These are phyloP conservation scores for Brettanomyces anomalus DNA, from an alignment of 805 yeast genomes.

Conservation along the genomic window DNA sequence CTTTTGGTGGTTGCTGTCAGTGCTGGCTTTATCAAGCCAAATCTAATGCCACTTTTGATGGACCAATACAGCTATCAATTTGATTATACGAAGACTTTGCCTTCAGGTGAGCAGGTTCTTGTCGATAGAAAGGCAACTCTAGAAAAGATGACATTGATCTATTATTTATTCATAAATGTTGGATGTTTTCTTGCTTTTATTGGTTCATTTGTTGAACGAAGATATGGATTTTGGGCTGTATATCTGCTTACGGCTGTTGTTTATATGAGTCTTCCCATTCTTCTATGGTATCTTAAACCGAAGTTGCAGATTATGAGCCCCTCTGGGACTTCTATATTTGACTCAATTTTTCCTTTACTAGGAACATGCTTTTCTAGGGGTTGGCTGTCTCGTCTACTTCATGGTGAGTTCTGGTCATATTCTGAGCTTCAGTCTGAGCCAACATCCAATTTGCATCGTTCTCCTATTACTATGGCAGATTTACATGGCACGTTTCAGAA, in stretches of 20 bases:
- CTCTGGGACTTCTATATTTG: conserved; percentile 35
- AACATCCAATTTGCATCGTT: neutral
- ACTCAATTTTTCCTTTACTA: conserved; percentile 29
- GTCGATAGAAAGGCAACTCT: conserved; percentile 37
- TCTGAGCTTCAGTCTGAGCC: neutral
- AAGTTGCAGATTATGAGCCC: conserved; percentile 25
- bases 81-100: conserved; percentile 44
- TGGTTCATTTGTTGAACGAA: conserved; percentile 39
- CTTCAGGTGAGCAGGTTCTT: conserved; percentile 50
- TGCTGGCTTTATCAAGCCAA: conserved; percentile 47
- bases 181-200: conserved; percentile 44
- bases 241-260: conserved; percentile 43
- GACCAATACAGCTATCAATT: conserved; percentile 55
- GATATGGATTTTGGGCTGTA: conserved; percentile 43
- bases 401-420: conserved; percentile 35
- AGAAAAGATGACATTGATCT: conserved; percentile 31
- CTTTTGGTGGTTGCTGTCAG: conserved; percentile 32
- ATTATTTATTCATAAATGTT: conserved; percentile 45
- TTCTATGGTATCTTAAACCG: conserved; percentile 30
- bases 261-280: conserved; percentile 38
- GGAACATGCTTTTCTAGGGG: conserved; percentile 31
- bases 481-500: conserved; percentile 33
- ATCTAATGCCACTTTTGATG: conserved; percentile 38
- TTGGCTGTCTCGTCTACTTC: conserved; percentile 30
- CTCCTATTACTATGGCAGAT: conserved; percentile 28